Percentiles rank a stretch among this genome's conserved stretches.
phyloP scores from a whole-genome alignment of 108 stramenopile genomes.

The Cylindrotheca closterium region DNA sequence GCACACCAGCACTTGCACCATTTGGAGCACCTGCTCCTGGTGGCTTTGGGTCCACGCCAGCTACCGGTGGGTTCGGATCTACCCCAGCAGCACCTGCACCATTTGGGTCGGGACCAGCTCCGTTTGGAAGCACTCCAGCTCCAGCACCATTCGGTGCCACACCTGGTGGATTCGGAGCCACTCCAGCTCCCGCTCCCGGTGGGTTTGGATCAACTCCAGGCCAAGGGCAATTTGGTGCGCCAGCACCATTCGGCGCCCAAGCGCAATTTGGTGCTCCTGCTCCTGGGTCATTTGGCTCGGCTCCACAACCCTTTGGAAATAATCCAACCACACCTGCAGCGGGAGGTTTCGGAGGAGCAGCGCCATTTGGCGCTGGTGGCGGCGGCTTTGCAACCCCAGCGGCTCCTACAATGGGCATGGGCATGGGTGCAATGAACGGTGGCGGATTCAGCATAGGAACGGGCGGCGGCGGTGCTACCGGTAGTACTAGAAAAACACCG shows the following conservation, averaged over 20 bases:
- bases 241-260: constrained; percentile 12
- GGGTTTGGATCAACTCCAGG: too few species aligned
- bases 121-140: constrained; percentile 12
- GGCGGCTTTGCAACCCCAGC: neutral
- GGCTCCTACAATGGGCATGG: neutral
- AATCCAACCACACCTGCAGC: constrained; percentile 2
- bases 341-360: constrained; percentile 1
- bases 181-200: constrained; percentile 7
- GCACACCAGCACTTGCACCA: constrained; percentile 1
- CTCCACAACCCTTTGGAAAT: neutral
- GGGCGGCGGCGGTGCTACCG: constrained; percentile 14
- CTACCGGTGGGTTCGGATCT: constrained; percentile 15
- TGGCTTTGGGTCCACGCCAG: constrained; percentile 16
- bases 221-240: too few species aligned
- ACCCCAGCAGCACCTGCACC: constrained; percentile 11
- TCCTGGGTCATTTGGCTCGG: neutral
- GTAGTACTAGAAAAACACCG: constrained; percentile 2
- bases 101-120: neutral
- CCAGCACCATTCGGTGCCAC: constrained; percentile 11
- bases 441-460: constrained; percentile 30
- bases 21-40: constrained; percentile 2
- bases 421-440: neutral
- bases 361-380: constrained; percentile 11
- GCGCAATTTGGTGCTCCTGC: neutral
- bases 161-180: neutral